These are phyloP conservation scores for Dicorynia guianensis DNA, from an alignment of 306 rosid species.

Conservation along the genomic window DNA sequence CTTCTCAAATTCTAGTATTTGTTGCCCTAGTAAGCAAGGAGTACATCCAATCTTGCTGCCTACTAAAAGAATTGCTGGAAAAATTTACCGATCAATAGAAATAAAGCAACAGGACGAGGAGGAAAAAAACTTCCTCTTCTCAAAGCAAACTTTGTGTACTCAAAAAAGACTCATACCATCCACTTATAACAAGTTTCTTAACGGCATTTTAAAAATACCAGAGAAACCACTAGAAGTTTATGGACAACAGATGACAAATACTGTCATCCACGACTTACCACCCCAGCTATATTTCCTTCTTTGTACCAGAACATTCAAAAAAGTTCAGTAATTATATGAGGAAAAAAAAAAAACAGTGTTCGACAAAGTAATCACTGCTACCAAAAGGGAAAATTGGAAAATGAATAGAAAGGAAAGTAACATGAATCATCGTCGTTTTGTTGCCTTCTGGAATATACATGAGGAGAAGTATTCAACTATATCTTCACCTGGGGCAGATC, in stretches of 20 bases:
- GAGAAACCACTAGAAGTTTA: conserved; percentile 1
- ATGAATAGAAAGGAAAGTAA: not conserved
- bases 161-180: not conserved
- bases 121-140: not conserved
- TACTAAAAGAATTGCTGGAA: not conserved
- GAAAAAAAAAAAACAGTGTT: not conserved
- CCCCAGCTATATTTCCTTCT: not conserved
- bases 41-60: not conserved
- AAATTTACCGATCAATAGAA: not conserved
- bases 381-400: not conserved
- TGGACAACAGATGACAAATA: conserved; percentile 10
- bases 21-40: not conserved
- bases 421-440: not conserved
- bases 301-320: not conserved
- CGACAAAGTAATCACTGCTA: not conserved
- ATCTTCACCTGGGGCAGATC: not conserved
- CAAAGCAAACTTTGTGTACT: not conserved
- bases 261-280: not conserved
- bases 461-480: not conserved
- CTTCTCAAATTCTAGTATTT: not conserved
- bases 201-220: conserved; percentile 13
- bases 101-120: not conserved
- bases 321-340: not conserved
- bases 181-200: conserved; percentile 12
- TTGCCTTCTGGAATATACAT: not conserved